Base-by-base conservation (phyloP, 371 early-diverging fungal species). In the Mucor piriformis region DNA sequence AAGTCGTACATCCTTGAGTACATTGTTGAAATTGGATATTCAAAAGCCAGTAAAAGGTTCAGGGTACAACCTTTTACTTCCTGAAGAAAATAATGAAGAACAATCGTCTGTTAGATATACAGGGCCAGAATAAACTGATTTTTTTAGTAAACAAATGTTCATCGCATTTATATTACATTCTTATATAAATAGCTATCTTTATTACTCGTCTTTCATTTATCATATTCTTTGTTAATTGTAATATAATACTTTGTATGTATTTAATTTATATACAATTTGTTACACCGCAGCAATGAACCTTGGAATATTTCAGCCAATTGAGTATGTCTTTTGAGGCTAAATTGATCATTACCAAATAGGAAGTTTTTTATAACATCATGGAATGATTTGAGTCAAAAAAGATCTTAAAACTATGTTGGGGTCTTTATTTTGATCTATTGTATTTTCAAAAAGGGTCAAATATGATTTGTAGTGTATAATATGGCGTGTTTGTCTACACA, bases 351-450 rank as follows among this genome's bases (percentile, higher is more conserved):
- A 48, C 48, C 16, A 27, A 48, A 15, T 27, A 48, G 12, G 48
- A 27, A 25, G 48, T 48, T 48, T 27, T 48, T 27, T 48, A 48
- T 48, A 48, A 27, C 48, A 48, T 27, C 27, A 48, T 48, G 48
- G 48, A 48, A 25, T 48, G 48, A 29, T 48, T 48, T 27, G 25
- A 23, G 48, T 48, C 24, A 48, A 27, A 29, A 27, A 48, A 48
- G 27, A 27, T 27, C 48, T 48, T 48, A 15, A 15, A 48, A 48
- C 25, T 12, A 27, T 48, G 48, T 48, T 48, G 10, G 13, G 16
- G 11, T 48, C 48, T 48, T 3, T 25, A 48, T 48, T 33, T 50
- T 33, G 20, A 33, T 51, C 13, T 7, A 51, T 23, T 37, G 51
- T 32, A 18, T 49, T 49, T 49, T 49, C 32, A 32, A 29, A 32